Conservation (phyloP, 352 stramenopile species). For the Globisporangium camurandrum region DNA sequence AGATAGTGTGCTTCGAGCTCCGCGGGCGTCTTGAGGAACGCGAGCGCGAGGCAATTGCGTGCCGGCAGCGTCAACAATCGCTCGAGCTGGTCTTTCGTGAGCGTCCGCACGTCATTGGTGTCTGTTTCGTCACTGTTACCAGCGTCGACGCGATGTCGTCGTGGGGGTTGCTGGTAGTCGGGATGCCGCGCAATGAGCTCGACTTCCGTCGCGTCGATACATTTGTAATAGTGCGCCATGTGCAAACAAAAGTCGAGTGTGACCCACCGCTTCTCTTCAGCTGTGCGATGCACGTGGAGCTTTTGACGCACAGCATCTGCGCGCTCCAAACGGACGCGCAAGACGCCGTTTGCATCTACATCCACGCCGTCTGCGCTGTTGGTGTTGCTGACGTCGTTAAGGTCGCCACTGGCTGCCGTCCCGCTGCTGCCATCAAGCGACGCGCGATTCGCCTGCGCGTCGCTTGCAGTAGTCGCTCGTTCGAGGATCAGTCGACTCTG, state of each 20-base stretch:
- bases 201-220: conserved; percentile 33
- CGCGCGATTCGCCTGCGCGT: not conserved
- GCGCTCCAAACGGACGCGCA: conserved; percentile 7
- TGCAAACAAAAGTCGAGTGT: conserved; percentile 51
- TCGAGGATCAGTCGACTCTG: conserved; percentile 21
- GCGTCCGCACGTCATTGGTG: conserved; percentile 6
- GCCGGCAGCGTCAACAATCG: conserved; percentile 44
- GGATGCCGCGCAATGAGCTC: conserved; percentile 49
- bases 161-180: conserved; percentile 31
- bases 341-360: not conserved
- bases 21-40: conserved; percentile 52
- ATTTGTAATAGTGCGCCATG: conserved; percentile 67
- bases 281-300: conserved; percentile 29
- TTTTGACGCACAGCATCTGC: conserved; percentile 41
- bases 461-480: conserved; percentile 14
- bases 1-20: conserved; percentile 54
- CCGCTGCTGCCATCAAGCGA: not conserved
- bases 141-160: not conserved
- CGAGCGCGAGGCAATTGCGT: conserved; percentile 58
- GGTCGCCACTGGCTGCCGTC: not conserved
- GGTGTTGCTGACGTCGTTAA: not conserved
- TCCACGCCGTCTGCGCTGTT: not conserved
- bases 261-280: conserved; percentile 66
- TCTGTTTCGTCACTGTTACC: not conserved
- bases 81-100: conserved; percentile 40